Evolutionary conservation across 2,329 filamentous ascomycete species (phyloP).

Genomic region (Hortaea sp.): DNA sequence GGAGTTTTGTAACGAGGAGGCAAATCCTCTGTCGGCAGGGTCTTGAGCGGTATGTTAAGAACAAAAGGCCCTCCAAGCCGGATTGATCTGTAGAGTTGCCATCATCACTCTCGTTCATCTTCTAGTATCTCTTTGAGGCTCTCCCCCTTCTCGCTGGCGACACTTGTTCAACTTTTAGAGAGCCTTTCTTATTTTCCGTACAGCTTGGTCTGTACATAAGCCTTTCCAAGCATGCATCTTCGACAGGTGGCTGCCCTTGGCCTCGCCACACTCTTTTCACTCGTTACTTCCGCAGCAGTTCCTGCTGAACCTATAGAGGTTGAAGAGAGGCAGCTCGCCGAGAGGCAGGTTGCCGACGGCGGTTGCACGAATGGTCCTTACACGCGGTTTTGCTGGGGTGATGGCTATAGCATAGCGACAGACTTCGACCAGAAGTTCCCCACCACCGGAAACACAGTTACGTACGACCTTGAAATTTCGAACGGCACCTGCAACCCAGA

Average conservation of each 20-base stretch:
- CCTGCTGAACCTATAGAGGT: neutral
- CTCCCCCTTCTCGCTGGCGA: neutral
- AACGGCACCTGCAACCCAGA: slow-evolving; percentile 31
- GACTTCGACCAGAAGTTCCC: slow-evolving; percentile 37
- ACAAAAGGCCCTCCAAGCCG: neutral
- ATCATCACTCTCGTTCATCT: neutral
- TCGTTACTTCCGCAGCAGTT: slow-evolving; percentile 3
- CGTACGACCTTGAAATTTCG: slow-evolving; percentile 25
- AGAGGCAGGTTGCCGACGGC: slow-evolving; percentile 5
- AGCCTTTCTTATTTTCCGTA: neutral
- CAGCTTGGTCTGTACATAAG: neutral
- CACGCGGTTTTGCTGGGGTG: slow-evolving; percentile 33
- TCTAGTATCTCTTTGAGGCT: neutral
- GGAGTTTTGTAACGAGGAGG: neutral
- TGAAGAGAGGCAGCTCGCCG: too few species aligned
- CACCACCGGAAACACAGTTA: slow-evolving; percentile 26
- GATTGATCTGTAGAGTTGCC: too few species aligned
- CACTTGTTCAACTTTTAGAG: neutral
- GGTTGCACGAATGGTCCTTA: slow-evolving; percentile 31
- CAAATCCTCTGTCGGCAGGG: neutral
- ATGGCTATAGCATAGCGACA: slow-evolving; percentile 34
- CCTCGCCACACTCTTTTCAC: slow-evolving; percentile 1
- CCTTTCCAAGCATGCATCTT: neutral
- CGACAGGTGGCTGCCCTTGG: neutral
- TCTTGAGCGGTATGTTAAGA: neutral